Evolutionary conservation across 306 rosid species (phyloP), one percentile per base, ranked within the genome.

Genomic region (Casuarina glauca): DNA sequence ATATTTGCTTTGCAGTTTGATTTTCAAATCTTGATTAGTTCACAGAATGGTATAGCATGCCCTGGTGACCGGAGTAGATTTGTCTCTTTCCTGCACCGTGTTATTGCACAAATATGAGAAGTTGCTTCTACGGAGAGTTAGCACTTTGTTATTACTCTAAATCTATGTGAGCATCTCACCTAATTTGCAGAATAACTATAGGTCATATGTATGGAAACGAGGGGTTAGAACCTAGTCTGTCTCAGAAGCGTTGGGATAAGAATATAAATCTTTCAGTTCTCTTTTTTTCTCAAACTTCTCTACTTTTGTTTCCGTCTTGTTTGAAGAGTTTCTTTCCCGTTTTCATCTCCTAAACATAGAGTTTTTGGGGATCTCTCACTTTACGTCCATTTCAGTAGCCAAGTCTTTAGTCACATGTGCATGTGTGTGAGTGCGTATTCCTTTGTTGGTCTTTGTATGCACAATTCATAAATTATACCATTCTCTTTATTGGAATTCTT

Each of bases 401-500:
- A 38, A 38, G 20, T 63, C 69, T 38, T 63, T 38, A 38, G 11
- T 38, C 9, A 63, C 46, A 63, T 63, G 69, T 58, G 11, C 63
- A 20, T 57, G 38, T 19, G 41, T 17, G 38, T 20, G 53, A 50
- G 64, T 58, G 35, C 26, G 12, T 48, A 48, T 48, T 48, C 11
- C 64, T 58, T 4, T 58, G 1, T 9, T 32, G 39, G 39, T 76
- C 76, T 44, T 53, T 35, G 67, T 72, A 35, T 77, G 38, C 20
- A 52, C 17, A 66, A 60, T 70, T 49, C 73, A 76, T 76, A 79
- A 73, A 74, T 74, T 80, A 78, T 73, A 54, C 63, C 53, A 72
- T 73, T 75, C 53, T 68, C 73, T 46, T 45, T 53, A 54, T 15
- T 83, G 57, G 75, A 78, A 46, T 71, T 86, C 70, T 69, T 63